Conservation (phyloP, 2,329 filamentous ascomycete species). For the Cladosporium austrohemisphaericum region DNA sequence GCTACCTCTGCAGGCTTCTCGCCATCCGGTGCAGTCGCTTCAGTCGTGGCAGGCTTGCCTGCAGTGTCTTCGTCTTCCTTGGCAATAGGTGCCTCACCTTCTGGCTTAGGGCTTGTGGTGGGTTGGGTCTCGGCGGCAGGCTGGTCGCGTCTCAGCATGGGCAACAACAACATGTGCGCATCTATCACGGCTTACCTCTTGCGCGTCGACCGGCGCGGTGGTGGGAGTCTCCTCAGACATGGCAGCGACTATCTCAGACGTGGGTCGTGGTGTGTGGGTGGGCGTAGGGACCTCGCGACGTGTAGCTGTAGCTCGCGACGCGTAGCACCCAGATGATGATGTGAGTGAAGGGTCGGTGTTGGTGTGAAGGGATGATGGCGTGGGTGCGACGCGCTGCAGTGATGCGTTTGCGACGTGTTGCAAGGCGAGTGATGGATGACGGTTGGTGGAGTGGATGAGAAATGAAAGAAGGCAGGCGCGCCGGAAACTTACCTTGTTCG, state of each 20-base stretch:
- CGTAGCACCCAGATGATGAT: constrained; percentile 9
- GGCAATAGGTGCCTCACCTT: constrained; percentile 24
- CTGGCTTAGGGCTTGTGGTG: constrained; percentile 21
- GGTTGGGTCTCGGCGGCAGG: constrained; percentile 17
- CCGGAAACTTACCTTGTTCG: constrained; percentile 8
- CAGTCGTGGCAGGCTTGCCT: constrained; percentile 26
- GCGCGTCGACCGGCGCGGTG: constrained; percentile 27
- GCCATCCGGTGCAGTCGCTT: constrained; percentile 25
- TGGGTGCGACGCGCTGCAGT: constrained; percentile 13
- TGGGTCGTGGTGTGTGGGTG: constrained; percentile 1
- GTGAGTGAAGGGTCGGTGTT: not conserved
- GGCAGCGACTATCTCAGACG: constrained; percentile 18
- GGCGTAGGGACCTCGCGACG: constrained; percentile 10
- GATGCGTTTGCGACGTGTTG: constrained; percentile 13
- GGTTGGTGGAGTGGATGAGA: constrained; percentile 14
- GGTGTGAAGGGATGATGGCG: not conserved
- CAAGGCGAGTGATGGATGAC: constrained; percentile 12
- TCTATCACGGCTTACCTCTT: constrained; percentile 24
- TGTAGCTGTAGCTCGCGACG: constrained; percentile 13
- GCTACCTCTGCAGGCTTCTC: constrained; percentile 23
- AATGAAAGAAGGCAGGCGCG: constrained; percentile 13
- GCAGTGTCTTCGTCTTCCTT: constrained; percentile 28
- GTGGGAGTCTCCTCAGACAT: constrained; percentile 32
- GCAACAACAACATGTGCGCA: constrained; percentile 3
- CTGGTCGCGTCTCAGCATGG: constrained; percentile 3